phyloP scores from a whole-genome alignment of 225 moss, liverwort and hornwort species.

The Marchantia polymorpha region DNA sequence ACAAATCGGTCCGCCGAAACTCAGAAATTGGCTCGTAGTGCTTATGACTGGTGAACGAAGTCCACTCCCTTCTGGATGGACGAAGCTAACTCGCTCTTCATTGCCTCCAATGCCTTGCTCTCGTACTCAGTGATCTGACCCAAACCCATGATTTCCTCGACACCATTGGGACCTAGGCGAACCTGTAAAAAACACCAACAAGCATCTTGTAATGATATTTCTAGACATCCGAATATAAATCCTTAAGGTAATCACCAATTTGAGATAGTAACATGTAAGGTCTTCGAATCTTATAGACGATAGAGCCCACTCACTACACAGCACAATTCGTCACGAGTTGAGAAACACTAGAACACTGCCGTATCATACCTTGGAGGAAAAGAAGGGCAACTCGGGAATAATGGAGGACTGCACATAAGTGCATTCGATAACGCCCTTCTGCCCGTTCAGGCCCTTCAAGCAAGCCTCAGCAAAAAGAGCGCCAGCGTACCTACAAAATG shows the following conservation, averaged over 20 bases:
- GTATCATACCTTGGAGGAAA: slow-evolving; percentile 55
- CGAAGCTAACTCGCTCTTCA: slow-evolving; percentile 56
- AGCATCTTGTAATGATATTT: not conserved
- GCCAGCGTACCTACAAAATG: slow-evolving; percentile 51
- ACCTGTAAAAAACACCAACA: slow-evolving; percentile 30
- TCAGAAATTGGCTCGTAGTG: not conserved
- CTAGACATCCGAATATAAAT: not conserved
- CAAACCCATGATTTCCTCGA: slow-evolving; percentile 53
- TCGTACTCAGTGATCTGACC: slow-evolving; percentile 59
- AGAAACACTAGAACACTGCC: not conserved
- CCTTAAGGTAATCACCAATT: not conserved
- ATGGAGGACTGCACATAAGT: slow-evolving; percentile 58
- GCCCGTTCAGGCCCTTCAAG: slow-evolving; percentile 70
- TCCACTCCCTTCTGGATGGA: slow-evolving; percentile 65
- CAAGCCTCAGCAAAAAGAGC: slow-evolving; percentile 68
- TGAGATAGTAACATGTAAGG: not conserved
- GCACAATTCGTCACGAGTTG: not conserved
- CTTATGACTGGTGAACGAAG: slow-evolving; percentile 47
- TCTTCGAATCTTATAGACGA: not conserved
- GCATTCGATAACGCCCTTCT: slow-evolving; percentile 66
- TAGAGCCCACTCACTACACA: not conserved
- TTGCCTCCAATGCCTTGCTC: slow-evolving; percentile 47
- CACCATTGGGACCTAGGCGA: slow-evolving; percentile 50
- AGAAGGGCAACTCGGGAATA: slow-evolving; percentile 55
- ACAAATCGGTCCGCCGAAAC: not conserved